Evolutionary conservation across 805 yeast genomes (phyloP), one percentile per base, ranked within the genome.

Genomic region (Nakazawaea siamensis): DNA sequence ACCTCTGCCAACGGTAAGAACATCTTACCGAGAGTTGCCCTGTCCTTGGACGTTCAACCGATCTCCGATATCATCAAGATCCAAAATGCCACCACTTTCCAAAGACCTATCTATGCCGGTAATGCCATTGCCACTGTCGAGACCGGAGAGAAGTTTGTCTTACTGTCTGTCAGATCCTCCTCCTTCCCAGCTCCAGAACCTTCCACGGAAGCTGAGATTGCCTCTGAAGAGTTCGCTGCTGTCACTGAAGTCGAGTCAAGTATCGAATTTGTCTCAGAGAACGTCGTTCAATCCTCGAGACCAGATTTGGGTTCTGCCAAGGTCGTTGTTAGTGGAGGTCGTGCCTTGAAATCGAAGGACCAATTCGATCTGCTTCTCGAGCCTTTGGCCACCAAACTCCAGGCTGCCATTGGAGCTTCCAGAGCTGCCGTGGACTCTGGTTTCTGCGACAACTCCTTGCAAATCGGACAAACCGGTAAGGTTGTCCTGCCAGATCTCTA

Each of bases 401-500:
- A 77, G 38, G 98, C 97, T 2, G 97, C 95, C 36, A 80, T 90
- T 33, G 98, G 98, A 51, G 97, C 97, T 3, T 85, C 96, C 6
- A 78, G 98, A 58, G 97, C 97, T 14, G 98, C 97, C 23, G 98
- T 92, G 17, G 98, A 90, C 60, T 70, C 94, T 29, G 97, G 97
- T 0, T 87, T 74, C 56, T 87, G 94, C 53, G 97, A 92, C 54
- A 92, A 90, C 63, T 87, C 97, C 7, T 70, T 90, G 49, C 98
- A 90, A 62, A 88, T 90, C 42, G 98, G 98, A 37, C 98, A 90
- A 63, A 90, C 98, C 8, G 98, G 98, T 48, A 92, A 92, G 58
- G 88, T 88, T 36, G 94, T 92, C 23, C 97, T 97, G 6, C 98
- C 98, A 27, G 95, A 88, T 27, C 69, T 88, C 43, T 92, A 92